Evolutionary conservation across 768 basidiomycete species (phyloP), one percentile per base, ranked within the genome.

Genomic region (Trametes elegans): DNA sequence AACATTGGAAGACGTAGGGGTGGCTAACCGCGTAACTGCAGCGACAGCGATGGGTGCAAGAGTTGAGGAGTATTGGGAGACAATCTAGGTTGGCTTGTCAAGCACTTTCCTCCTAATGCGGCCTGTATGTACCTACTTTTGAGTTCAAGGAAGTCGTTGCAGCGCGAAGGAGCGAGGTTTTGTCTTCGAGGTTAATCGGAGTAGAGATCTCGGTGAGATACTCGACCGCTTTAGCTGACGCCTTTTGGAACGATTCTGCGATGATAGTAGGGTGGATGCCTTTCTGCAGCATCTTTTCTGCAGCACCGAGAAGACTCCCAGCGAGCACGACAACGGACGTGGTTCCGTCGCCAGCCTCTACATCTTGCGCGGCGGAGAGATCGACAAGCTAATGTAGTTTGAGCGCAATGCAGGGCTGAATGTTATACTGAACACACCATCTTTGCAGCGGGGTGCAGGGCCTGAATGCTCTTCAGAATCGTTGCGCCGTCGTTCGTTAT

Each of bases 401-500:
- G 14, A 42, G 38, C 11, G 18, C 27, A 23, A n/a, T 19, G 27
- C 24, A 28, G 13, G 10, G 9, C 41, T 10, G 21, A 34, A 29
- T 43, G 38, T 19, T 40, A 23, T 14, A 8, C 21, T 73, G 3
- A 13, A 19, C 79, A 50, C 58, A 85, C 96, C 97, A 99, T 99
- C 75, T 96, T 93, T 26, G 97, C 97, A 34, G 97, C 96, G 36
- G 97, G 97, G 72, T 99, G 97, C 46, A 98, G 73, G 18, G 96
- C 97, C 64, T 96, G 93, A 63, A 98, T 90, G 61, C 86, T 93
- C 69, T 93, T 92, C 51, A 99, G 75, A 62, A 99, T 99, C 10
- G 97, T 99, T 7, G 97, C 97, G 18, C 97, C 97, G 73, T 99
- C 97, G 70, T 99, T 99, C 8, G 97, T 98, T 63, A 99, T 91